Base-by-base conservation (phyloP, 306 rosid genomes). In the Cyamopsis tetragonoloba region DNA sequence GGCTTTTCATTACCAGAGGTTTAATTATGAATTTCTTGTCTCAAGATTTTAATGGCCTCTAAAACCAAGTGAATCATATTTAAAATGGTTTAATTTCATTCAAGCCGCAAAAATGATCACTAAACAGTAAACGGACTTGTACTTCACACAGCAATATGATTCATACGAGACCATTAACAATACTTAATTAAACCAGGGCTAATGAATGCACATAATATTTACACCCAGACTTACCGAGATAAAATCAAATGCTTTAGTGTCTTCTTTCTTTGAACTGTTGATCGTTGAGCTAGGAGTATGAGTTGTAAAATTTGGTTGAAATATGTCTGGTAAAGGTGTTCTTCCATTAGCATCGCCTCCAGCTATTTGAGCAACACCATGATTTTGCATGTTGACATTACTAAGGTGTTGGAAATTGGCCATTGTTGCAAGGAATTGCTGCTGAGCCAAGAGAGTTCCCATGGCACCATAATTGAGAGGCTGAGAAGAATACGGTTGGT, bases 201-300 rank as follows among this genome's bases (percentile, higher is more conserved):
- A n/a, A n/a, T n/a, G 22, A 39, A 71, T 14, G 31, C 43, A 41
- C 17, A n/a, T 8, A 41, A 37, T 57, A 34, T 65, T 31, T 43
- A 37, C 26, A 46, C 73, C 62, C 26, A 20, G 13, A 81, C 99
- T 86, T 79, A 95, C 99, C 6, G 99, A 90, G 83, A 95, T 95
- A 77, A 95, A 90, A 82, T 95, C 97, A 75, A 95, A 95, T 0
- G 99, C 99, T 73, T 82, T 90, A 20, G 86, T 86, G 0, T 95
- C 99, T 76, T 90, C 97, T 79, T 87, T 93, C 89, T 87, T 95
- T 19, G 97, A 71, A 84, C 64, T 79, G 61, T 84, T 95, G 75
- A 82, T 57, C 79, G 80, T 38, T 69, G 97, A 66, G 73, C 55
- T 80, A 44, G 91, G 83, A 53, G 85, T 56, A 67, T 81, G 91